Evolutionary conservation across 495 filamentous ascomycete genomes (phyloP).

Genomic region (Daldinia loculata): DNA sequence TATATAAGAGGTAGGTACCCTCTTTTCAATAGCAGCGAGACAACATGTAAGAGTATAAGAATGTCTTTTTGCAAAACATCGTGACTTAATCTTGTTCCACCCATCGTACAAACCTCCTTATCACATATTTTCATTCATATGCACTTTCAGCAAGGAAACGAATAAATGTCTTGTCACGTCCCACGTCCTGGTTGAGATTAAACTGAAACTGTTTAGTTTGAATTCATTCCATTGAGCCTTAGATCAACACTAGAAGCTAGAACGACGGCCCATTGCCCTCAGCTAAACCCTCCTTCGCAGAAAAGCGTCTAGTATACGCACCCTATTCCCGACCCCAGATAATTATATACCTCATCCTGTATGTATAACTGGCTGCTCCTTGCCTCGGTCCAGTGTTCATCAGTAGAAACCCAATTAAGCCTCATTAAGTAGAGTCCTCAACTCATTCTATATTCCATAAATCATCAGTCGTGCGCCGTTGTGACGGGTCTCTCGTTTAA

Average conservation of each 20-base stretch:
- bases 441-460: conserved; percentile 7
- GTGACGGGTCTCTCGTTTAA: conserved; percentile 19
- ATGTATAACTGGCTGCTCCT: conserved; percentile 8
- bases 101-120: too few species aligned
- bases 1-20: too few species aligned
- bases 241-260: neutral
- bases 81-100: neutral
- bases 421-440: conserved; percentile 8
- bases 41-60: neutral
- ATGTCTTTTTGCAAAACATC: neutral
- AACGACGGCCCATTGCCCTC: neutral
- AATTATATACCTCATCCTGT: conserved; percentile 31
- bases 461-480: conserved; percentile 13
- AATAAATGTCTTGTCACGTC: neutral
- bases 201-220: neutral
- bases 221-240: neutral
- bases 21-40: too few species aligned
- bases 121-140: too few species aligned
- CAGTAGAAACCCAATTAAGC: conserved; percentile 14
- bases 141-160: neutral
- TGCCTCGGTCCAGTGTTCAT: neutral
- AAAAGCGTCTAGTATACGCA: neutral
- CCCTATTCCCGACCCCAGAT: neutral
- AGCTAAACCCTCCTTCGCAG: neutral
- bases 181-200: neutral